Evolutionary conservation across 2,329 filamentous ascomycete genomes (phyloP), one percentile per base, ranked within the genome.

Genomic region (Epichloe typhina): DNA sequence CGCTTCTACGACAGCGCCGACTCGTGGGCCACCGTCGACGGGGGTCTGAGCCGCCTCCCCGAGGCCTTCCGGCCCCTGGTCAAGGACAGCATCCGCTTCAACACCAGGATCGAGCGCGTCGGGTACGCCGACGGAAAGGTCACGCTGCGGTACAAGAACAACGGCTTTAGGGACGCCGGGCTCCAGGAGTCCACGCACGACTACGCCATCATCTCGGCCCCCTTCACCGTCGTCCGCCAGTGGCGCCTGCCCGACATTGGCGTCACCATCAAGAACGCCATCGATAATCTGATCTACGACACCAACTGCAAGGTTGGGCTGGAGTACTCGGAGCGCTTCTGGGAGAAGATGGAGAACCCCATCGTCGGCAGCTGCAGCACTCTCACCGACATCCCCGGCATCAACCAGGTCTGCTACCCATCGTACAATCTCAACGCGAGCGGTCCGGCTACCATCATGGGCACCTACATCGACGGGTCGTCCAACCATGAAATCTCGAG

Each of bases 351-450:
- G 46, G 61, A 66, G 33, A 69, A 69, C 46, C 73, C 74, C 5
- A 86, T 87, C 61, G 71, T 77, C 53, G 83, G 84, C 12, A 79
- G 81, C 6, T 86, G 82, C 59, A 76, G 74, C 44, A 72, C 72
- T 3, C 55, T 56, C 0, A 75, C 72, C 1, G 76, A 84, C 55
- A 82, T 84, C 50, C 72, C 79, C 0, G 77, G 78, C 26, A 72
- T 85, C 50, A 77, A 79, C 23, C 72, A 65, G 44, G 71, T 84
- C 54, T 85, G 81, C 70, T 86, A 85, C 63, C 83, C 83, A 0
- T 75, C 76, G 5, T 85, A 84, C 67, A 71, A 79, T 54, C 69
- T 86, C 62, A 86, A 85, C 66, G 72, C 73, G 40, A 78, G 75
- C 0, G 75, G 79, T 0, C 80, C 79, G 0, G 82, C 80, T 6